Percentiles rank a stretch among this genome's conserved stretches.
phyloP scores from a whole-genome alignment of 2,329 filamentous ascomycete genomes.

The Gnomoniopsis sp. region DNA sequence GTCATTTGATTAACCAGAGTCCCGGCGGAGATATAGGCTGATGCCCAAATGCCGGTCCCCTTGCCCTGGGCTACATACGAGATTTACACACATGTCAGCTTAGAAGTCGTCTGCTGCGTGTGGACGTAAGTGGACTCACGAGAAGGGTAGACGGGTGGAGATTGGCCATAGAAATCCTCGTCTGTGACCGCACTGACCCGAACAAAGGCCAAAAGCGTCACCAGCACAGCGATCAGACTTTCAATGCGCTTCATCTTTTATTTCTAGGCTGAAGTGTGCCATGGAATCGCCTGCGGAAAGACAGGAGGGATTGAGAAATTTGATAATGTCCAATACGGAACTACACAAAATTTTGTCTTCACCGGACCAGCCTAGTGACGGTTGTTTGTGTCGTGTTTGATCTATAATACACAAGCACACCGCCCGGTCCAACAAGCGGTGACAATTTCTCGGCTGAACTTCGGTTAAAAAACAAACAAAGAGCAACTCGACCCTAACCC shows the following conservation, averaged over 20 bases:
- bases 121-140: constrained; percentile 17
- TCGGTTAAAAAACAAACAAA: neutral
- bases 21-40: constrained; percentile 56
- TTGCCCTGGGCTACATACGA: constrained; percentile 21
- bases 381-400: too few species aligned
- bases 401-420: too few species aligned
- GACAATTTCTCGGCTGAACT: neutral
- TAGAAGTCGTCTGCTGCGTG: neutral
- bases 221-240: neutral
- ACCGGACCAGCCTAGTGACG: neutral
- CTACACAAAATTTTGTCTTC: neutral
- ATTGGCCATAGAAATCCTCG: constrained; percentile 16
- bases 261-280: neutral
- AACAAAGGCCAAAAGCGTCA: neutral
- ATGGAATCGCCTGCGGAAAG: neutral
- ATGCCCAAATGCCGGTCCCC: constrained; percentile 44
- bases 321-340: neutral
- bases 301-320: neutral
- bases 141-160: constrained; percentile 16
- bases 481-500: too few species aligned
- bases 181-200: constrained; percentile 1
- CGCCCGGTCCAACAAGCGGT: neutral
- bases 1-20: constrained; percentile 60
- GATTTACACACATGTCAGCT: too few species aligned
- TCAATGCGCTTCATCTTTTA: neutral